Evolutionary conservation across 2,329 filamentous ascomycete species (phyloP), one percentile per base, ranked within the genome.

Genomic region (Sordariomycetes sp.): DNA sequence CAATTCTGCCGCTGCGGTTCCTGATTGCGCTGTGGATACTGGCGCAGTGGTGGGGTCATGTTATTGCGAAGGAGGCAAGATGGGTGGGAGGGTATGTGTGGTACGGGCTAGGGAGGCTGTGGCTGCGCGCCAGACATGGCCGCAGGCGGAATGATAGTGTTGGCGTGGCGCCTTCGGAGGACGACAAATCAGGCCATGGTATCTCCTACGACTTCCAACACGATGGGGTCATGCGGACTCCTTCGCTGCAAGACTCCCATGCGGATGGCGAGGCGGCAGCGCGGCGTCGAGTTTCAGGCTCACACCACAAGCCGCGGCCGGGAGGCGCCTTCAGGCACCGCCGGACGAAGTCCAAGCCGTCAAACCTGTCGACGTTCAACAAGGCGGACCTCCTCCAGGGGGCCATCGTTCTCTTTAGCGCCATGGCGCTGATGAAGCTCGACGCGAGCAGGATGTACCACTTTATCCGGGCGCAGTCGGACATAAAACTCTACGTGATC

Each of bases 401-500:
- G 0, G 76, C 90, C 22, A 80, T 99, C 59, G 92, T 99, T 60
- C 80, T 96, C 54, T 84, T 82, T 65, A 96, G 90, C 66, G 95
- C 89, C 64, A 75, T 87, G 55, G 83, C 92, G 15, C 76, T 99
- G 55, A 92, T 96, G 84, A 85, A 82, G 25, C 86, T 99, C 52
- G 95, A 99, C 68, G 94, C 94, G 6, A 96, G 91, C 67, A 84
- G 91, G 55, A 96, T 97, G 89, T 99, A 99, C 66, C 94, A 99
- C 69, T 91, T 91, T 65, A 96, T 99, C 64, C 86, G 92, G 53
- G 94, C 90, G 0, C 94, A 99, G 69, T 92, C 91, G 1, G 91
- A 92, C 8, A 96, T 99, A 73, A 99, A 99, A 68, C 80, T 99
- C 12, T 99, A 99, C 68, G 94, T 99, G 59, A 97, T 99, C 57